Base-by-base conservation (phyloP, 345 rosid genomes). In the Dimocarpus longan region DNA sequence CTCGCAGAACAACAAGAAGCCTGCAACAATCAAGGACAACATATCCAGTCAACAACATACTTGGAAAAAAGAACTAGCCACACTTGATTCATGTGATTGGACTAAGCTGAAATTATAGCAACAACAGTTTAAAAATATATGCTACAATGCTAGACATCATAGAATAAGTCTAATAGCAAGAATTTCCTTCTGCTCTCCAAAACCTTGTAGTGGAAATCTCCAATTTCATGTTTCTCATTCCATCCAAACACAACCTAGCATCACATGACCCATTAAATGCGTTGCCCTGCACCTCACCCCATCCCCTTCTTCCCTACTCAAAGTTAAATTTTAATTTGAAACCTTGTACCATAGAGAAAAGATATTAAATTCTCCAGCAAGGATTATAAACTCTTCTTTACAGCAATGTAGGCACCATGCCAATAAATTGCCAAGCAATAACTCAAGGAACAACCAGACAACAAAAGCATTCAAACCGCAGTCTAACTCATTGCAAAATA, bases 1-100 rank as follows among this genome's bases (percentile, higher is more conserved):
- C 97, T 87, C 89, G 92, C 86, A 93, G 86, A 82, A 95, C 91
- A 83, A 95, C 95, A 70, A 93, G 80, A 76, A 95, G 90, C 84
- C 98, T 93, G 95, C 84, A 83, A 74, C 52, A 42, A 66, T 24
- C 44, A 68, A 54, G 68, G 40, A 75, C 19, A 74, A 24, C n/a
- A 76, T 67, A 68, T 62, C 6, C 39, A 19, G 24, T 13, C 19
- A 39, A 66, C 7, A n/a, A 13, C 63, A 52, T 50, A 68, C 44
- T 19, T 5, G 60, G 26, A 50, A 39, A 32, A 66, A n/a, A 5
- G 26, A 50, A 50, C 37, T 2, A 67, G 10, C 48, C 54, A 48
- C 21, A 50, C 63, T 48, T 32, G 63, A 65, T 74, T 63, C 59
- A 62, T 43, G 43, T 63, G 43, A 73, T 5, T 21, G 66, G 71